Evolutionary conservation across 2,329 filamentous ascomycete species (phyloP).

Genomic region (Hyphodiscus sp.): DNA sequence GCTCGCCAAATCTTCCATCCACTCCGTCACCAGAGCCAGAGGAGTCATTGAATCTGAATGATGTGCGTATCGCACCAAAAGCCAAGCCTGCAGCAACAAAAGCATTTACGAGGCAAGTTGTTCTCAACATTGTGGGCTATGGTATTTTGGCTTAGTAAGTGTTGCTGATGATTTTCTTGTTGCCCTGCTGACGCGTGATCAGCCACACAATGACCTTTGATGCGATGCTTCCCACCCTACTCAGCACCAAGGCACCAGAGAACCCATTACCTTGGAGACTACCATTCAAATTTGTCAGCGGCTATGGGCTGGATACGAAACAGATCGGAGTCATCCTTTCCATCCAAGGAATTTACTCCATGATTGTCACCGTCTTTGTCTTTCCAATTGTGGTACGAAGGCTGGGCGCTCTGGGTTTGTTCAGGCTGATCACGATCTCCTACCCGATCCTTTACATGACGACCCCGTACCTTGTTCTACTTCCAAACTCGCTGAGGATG

Average conservation of each 20-base stretch:
- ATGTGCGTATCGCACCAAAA: slow-evolving; percentile 19
- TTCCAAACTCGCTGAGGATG: slow-evolving; percentile 66
- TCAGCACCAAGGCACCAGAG: slow-evolving; percentile 39
- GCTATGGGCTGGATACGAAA: slow-evolving; percentile 77
- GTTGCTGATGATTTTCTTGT: slow-evolving; percentile 7
- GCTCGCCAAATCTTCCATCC: slow-evolving; percentile 43
- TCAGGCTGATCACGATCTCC: slow-evolving; percentile 70
- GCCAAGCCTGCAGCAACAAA: slow-evolving; percentile 40
- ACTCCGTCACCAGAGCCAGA: slow-evolving; percentile 31
- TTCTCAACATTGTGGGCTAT: slow-evolving; percentile 83
- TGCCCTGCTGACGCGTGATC: slow-evolving; percentile 22
- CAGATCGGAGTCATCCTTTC: slow-evolving; percentile 84
- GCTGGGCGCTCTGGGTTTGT: slow-evolving; percentile 74
- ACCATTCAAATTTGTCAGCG: slow-evolving; percentile 84
- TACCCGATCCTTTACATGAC: slow-evolving; percentile 86
- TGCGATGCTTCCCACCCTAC: slow-evolving; percentile 84
- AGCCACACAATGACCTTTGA: slow-evolving; percentile 98
- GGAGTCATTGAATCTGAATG: slow-evolving; percentile 32
- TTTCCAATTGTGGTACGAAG: slow-evolving; percentile 72
- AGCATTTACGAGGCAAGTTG: slow-evolving; percentile 77
- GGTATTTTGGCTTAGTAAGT: slow-evolving; percentile 93
- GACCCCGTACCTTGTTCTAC: slow-evolving; percentile 81
- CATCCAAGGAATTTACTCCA: slow-evolving; percentile 81
- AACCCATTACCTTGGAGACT: slow-evolving; percentile 48
- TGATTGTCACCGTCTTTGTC: slow-evolving; percentile 68